Evolutionary conservation across 208 protist species (phyloP).

Genomic region (Naegleria fowleri): DNA sequence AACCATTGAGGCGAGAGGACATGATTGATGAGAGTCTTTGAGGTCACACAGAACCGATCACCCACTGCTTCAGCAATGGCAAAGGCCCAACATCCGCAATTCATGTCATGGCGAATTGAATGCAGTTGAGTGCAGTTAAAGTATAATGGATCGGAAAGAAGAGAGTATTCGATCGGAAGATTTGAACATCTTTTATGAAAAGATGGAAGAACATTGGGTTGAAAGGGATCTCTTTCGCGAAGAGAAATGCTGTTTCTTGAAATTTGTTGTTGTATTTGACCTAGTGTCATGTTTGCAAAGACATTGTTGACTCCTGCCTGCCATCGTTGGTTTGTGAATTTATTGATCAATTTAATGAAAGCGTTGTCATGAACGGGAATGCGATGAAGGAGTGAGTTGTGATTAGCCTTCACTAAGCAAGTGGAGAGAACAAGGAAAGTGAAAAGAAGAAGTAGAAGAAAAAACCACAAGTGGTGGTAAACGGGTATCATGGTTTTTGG

Average conservation of each 20-base stretch:
- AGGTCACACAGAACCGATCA: conserved; percentile 74
- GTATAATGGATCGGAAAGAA: background rate
- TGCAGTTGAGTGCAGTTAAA: background rate
- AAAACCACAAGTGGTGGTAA: too few relatives aligned
- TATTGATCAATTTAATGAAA: background rate
- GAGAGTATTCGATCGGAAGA: background rate
- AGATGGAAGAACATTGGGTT: too few relatives aligned
- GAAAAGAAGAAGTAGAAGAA: too few relatives aligned
- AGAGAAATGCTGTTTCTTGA: background rate
- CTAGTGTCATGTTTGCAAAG: background rate
- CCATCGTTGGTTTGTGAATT: background rate
- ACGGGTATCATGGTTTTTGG: too few relatives aligned
- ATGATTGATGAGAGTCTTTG: conserved; percentile 45
- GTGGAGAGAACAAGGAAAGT: too few relatives aligned
- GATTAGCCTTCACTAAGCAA: too few relatives aligned
- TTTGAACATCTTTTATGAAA: too few relatives aligned
- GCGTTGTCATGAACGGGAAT: background rate
- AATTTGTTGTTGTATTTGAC: background rate
- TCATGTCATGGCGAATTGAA: background rate
- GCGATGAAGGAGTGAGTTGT: too few relatives aligned
- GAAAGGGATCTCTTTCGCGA: background rate
- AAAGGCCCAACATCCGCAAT: conserved; percentile 83
- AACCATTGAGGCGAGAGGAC: conserved; percentile 41
- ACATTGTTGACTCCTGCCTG: background rate
- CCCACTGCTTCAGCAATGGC: conserved; percentile 64